phyloP scores from a whole-genome alignment of 2,329 filamentous ascomycete species.

The Ophiostoma pallidulum region DNA sequence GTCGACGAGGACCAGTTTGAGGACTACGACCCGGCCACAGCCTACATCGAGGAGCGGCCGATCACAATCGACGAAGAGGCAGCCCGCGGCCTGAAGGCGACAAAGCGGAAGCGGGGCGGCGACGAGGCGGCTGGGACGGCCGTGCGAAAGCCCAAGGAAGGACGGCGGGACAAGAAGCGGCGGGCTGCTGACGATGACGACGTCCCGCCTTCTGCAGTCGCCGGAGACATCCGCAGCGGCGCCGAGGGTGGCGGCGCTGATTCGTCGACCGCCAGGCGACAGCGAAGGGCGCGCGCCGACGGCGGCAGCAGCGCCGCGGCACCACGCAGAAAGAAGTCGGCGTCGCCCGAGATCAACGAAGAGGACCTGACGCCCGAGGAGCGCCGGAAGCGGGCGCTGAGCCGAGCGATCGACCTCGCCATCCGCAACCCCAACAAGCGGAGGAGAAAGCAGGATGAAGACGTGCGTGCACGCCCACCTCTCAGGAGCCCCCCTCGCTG shows the following conservation, averaged over 20 bases:
- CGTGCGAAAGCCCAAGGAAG: constrained; percentile 63
- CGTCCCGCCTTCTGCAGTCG: constrained; percentile 24
- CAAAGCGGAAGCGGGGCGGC: constrained; percentile 56
- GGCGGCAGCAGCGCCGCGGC: constrained; percentile 29
- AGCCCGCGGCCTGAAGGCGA: constrained; percentile 52
- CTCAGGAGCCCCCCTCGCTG: too few relatives aligned
- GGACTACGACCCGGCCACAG: constrained; percentile 57
- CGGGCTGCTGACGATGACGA: constrained; percentile 37
- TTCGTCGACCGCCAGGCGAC: constrained; percentile 16
- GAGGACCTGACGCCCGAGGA: constrained; percentile 77
- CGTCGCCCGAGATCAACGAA: constrained; percentile 56
- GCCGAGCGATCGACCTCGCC: constrained; percentile 79
- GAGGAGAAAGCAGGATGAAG: constrained; percentile 75
- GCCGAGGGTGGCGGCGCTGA: background rate
- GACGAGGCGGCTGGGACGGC: background rate
- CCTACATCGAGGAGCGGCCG: constrained; percentile 53
- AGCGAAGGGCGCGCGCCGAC: constrained; percentile 28
- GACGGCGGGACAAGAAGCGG: constrained; percentile 59
- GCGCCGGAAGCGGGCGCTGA: constrained; percentile 71
- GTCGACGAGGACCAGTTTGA: constrained; percentile 62
- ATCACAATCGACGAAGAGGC: constrained; percentile 60
- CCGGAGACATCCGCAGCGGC: background rate
- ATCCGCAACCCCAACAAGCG: constrained; percentile 70
- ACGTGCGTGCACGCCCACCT: constrained; percentile 45
- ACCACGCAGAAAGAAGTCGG: constrained; percentile 34